Base-by-base conservation (phyloP, 768 basidiomycete genomes). In the Leccinum broughii region DNA sequence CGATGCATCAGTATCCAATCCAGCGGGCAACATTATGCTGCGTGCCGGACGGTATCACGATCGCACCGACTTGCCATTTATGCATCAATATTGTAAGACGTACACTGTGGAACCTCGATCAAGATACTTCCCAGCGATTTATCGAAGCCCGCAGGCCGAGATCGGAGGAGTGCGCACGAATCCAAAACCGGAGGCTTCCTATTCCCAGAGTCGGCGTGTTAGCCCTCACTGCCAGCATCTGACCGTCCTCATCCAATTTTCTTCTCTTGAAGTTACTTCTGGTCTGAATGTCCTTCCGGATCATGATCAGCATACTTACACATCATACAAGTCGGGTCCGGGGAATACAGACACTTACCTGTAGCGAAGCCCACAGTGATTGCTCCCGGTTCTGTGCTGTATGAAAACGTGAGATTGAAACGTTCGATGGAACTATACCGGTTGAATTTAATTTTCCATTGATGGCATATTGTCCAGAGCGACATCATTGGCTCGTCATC, bases 241-340 rank as follows among this genome's bases (percentile, higher is more conserved):
- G 84, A 1, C 86, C 85, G 70, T 89, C 84, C 34, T 77, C 73
- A 64, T 86, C 77, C 32, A 87, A 59, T 77, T 71, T 51, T 79
- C 75, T 60, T 85, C 72, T 61, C 77, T 72, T 48, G 76, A 66
- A 0, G 74, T 77, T 3, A 82, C 65, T 20, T 79, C 76, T 11
- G 79, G 72, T 0, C 79, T 82, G 35, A 81, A 39, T 0, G 14
- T 3, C 15, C 37, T 39, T 39, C 15, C 37, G 8, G 24, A 28
- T 26, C 26, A 3, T 78, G 66, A 63, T 82, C 75, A 10, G 80
- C 79, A 57, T 78, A 75, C 2, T 82, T 85, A 60, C 34, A 46
- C 6, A n/a, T 11, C 15, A 7, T n/a, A 24, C 10, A 57, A 8
- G 17, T 17, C 28, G 34, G 46, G n/a, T n/a, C 20, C 20, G 34